Base-by-base conservation (phyloP, 345 rosid genomes). In the Linum tenue region DNA sequence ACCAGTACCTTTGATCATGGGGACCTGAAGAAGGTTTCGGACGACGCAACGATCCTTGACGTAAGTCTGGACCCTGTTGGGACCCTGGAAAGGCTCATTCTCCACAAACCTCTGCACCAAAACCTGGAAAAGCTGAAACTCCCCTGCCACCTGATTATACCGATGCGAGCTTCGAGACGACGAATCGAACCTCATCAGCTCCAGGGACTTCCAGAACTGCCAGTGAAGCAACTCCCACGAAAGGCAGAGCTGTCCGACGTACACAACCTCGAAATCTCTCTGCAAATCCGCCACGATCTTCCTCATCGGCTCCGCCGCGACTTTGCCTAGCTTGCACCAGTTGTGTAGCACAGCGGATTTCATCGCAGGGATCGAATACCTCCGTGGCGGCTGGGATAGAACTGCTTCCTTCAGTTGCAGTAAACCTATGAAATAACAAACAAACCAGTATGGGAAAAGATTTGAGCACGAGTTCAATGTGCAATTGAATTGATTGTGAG, bases 351-450 rank as follows among this genome's bases (percentile, higher is more conserved):
- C 53, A 50, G 60, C n/a, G 14, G 77, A 70, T 37, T 76, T 86
- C 15, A 69, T 31, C 1, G 72, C 65, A 0, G 64, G 67, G 16
- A 64, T 67, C 53, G 69, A 53, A 38, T 62, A 51, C 66, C 72
- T 78, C 4, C 61, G 73, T 0, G 74, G 38, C 43, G 69, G 56
- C 39, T 68, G 56, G 35, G 41, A 39, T 60, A 31, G 78, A 62
- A 67, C 36, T 35, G 81, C 63, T 7, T 77, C 78, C 76, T 79
- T 87, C 67, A 84, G 71, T 69, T 83, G 83, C 56, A 84, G 65
- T 51, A 92, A 81, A 65, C 84, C 96, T 92, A 63, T 35, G 11
- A 16, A 56, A 56, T n/a, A 56, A 56, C 31, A 22, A 22, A 22
- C 31, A 22, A 22, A 22, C 31, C 31, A 22, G 31, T 22, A 22